Conservation (phyloP, 1,284 basidiomycete species). For the Mycosarcoma mackinlayi region DNA sequence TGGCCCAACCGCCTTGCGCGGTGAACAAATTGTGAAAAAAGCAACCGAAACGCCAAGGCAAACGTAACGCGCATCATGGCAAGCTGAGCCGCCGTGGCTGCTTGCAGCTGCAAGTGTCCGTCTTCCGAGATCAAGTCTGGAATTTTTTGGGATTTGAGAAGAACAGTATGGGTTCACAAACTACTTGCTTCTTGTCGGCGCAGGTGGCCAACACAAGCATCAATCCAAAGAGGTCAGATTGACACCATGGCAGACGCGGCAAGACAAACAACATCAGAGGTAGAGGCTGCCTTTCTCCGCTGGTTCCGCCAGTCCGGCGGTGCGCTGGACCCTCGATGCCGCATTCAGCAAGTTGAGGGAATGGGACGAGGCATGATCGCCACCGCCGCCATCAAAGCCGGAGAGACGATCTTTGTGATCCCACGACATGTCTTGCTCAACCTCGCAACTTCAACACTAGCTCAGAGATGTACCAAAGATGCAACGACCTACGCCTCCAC, state of each 20-base stretch:
- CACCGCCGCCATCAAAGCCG: constrained; percentile 78
- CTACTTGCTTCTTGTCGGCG: too few relatives aligned
- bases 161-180: constrained; percentile 20
- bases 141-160: constrained; percentile 15
- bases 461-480: constrained; percentile 25
- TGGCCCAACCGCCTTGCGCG: constrained; percentile 17
- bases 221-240: not conserved
- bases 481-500: constrained; percentile 15
- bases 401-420: constrained; percentile 81
- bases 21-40: too few relatives aligned
- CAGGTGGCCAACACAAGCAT: not conserved
- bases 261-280: constrained; percentile 36
- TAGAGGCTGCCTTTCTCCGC: constrained; percentile 62
- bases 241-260: constrained; percentile 5
- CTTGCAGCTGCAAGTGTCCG: too few relatives aligned
- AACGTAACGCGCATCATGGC: constrained; percentile 4
- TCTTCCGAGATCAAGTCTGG: constrained; percentile 8
- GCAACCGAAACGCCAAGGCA: not conserved
- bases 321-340: constrained; percentile 69
- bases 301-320: constrained; percentile 69
- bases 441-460: constrained; percentile 78
- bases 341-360: constrained; percentile 72
- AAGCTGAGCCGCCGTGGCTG: not conserved
- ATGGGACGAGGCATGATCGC: constrained; percentile 81
- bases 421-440: constrained; percentile 83